These are phyloP conservation scores for Aegilops bicornis DNA, from an alignment of 176 grass and related monocot species.

Conservation along the genomic window DNA sequence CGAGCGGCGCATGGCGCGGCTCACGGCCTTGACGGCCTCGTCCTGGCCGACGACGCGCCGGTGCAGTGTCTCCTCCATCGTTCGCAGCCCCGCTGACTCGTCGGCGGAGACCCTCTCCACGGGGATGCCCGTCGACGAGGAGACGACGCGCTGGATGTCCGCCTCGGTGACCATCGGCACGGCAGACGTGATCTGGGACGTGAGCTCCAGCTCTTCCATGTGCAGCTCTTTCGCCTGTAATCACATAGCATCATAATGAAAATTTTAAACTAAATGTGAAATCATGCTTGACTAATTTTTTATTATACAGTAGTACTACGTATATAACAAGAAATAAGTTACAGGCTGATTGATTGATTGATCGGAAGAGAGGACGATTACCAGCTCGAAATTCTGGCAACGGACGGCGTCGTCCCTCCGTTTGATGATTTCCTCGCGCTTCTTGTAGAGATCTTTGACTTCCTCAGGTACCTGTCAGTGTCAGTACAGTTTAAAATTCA, in stretches of 20 bases:
- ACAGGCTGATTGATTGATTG: background rate
- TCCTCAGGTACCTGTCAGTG: slow-evolving; percentile 59
- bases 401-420: slow-evolving; percentile 72
- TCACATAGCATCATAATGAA: background rate
- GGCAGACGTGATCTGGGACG: slow-evolving; percentile 48
- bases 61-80: slow-evolving; percentile 84
- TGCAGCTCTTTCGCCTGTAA: slow-evolving; percentile 57
- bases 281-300: background rate
- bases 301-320: too few relatives aligned
- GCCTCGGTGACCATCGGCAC: slow-evolving; percentile 67
- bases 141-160: slow-evolving; percentile 85
- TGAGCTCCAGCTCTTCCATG: slow-evolving; percentile 58
- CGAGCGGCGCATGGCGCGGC: slow-evolving; percentile 69
- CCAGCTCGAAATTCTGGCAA: slow-evolving; percentile 81
- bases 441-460: slow-evolving; percentile 60
- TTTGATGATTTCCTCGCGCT: slow-evolving; percentile 66
- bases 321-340: too few relatives aligned
- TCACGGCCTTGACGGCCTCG: slow-evolving; percentile 73
- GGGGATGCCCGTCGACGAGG: slow-evolving; percentile 84
- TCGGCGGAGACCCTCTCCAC: slow-evolving; percentile 84
- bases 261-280: background rate
- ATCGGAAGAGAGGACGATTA: background rate
- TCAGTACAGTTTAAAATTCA: background rate
- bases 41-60: slow-evolving; percentile 78
- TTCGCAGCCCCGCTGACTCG: slow-evolving; percentile 67